Conservation (phyloP, 352 stramenopile species). For the Pythium aphanidermatum region DNA sequence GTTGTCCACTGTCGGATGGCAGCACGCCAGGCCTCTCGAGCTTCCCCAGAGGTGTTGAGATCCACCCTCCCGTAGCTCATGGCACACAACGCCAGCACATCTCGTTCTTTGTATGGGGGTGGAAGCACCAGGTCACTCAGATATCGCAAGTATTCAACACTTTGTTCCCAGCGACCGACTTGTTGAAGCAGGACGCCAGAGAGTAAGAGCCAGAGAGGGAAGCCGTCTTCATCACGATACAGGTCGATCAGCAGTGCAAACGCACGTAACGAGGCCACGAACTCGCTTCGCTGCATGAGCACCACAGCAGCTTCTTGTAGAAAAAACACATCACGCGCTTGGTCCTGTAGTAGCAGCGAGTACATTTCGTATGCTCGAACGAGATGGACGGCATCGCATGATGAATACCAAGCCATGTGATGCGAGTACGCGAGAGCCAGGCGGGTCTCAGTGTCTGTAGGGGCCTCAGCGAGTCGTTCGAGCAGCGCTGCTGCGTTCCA, state of each 20-base stretch:
- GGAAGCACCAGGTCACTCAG: conserved; percentile 41
- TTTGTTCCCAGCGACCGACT: conserved; percentile 42
- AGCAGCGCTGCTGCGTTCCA: conserved; percentile 52
- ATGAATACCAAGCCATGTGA: conserved; percentile 61
- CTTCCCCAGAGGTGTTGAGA: not conserved
- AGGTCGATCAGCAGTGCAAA: conserved; percentile 55
- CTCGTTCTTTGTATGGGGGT: conserved; percentile 44
- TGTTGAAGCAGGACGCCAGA: conserved; percentile 57
- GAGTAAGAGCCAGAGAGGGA: conserved; percentile 54
- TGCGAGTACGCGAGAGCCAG: conserved; percentile 52
- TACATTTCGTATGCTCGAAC: conserved; percentile 42
- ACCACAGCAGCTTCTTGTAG: conserved; percentile 60
- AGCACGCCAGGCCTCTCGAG: conserved; percentile 52
- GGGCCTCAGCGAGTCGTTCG: conserved; percentile 22
- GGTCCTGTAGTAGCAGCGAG: conserved; percentile 17
- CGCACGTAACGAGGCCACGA: conserved; percentile 39
- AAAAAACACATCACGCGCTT: conserved; percentile 29
- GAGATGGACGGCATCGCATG: conserved; percentile 49
- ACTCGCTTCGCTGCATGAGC: conserved; percentile 52
- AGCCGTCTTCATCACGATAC: conserved; percentile 36
- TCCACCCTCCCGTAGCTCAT: conserved; percentile 38
- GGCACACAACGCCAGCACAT: conserved; percentile 50
- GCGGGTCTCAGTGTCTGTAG: conserved; percentile 2
- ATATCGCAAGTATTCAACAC: conserved; percentile 53
- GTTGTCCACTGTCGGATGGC: conserved; percentile 46